These are phyloP conservation scores for Sugiyamaella smithiae DNA, from an alignment of 805 yeast species.

Conservation along the genomic window DNA sequence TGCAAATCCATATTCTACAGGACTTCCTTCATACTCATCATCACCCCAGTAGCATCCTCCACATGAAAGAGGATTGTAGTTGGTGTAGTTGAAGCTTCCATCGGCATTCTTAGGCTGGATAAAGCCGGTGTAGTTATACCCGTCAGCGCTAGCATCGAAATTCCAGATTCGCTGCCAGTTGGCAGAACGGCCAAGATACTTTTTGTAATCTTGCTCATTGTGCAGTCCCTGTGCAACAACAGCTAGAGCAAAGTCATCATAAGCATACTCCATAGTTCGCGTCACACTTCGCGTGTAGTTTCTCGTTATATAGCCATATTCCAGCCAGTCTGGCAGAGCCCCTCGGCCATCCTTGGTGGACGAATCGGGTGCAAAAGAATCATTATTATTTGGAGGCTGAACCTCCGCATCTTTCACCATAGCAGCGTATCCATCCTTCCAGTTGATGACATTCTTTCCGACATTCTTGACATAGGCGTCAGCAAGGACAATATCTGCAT, in stretches of 20 bases:
- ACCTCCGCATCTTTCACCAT: constrained; percentile 40
- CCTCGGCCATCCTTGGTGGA: constrained; percentile 35
- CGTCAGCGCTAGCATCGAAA: constrained; percentile 25
- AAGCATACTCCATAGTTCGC: constrained; percentile 39
- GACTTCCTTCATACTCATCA: constrained; percentile 11
- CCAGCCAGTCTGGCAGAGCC: constrained; percentile 37
- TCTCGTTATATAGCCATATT: constrained; percentile 35
- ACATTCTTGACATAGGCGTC: constrained; percentile 38
- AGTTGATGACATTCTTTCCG: constrained; percentile 26
- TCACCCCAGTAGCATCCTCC: constrained; percentile 34
- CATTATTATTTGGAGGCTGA: constrained; percentile 34
- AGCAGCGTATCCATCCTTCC: constrained; percentile 35
- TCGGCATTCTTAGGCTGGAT: constrained; percentile 35
- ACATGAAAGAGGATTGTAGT: constrained; percentile 36
- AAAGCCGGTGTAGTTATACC: constrained; percentile 33
- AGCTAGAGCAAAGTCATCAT: constrained; percentile 37
- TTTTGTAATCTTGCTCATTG: constrained; percentile 24
- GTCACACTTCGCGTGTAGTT: constrained; percentile 36
- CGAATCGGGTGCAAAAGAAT: constrained; percentile 6
- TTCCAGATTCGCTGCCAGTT: constrained; percentile 41
- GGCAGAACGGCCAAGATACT: constrained; percentile 35
- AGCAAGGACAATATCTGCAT: constrained; percentile 39
- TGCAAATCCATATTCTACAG: constrained; percentile 33
- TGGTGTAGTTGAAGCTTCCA: constrained; percentile 31
- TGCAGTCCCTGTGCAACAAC: constrained; percentile 37